Evolutionary conservation across 768 basidiomycete genomes (phyloP).

Genomic region (Rickenella mellea): DNA sequence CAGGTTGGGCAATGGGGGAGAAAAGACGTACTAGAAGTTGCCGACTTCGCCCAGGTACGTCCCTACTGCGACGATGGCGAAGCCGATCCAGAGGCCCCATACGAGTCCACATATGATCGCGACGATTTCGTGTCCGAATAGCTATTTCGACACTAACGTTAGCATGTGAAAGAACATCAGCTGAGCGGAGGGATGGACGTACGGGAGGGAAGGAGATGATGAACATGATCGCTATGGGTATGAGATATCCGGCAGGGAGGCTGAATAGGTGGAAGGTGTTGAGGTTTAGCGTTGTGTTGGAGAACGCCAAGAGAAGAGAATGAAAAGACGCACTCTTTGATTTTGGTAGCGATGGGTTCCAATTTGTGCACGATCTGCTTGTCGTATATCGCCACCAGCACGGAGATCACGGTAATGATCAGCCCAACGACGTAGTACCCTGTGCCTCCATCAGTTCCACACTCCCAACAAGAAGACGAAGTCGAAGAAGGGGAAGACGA

Average conservation of each 20-base stretch:
- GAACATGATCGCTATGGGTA: slow-evolving; percentile 75
- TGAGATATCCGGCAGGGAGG: slow-evolving; percentile 53
- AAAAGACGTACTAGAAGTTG: slow-evolving; percentile 64
- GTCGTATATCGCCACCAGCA: slow-evolving; percentile 54
- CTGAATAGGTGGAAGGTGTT: slow-evolving; percentile 19
- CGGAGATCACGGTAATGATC: slow-evolving; percentile 37
- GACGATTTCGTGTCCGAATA: slow-evolving; percentile 90
- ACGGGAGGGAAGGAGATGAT: slow-evolving; percentile 83
- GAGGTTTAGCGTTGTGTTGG: background rate
- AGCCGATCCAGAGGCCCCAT: slow-evolving; percentile 83
- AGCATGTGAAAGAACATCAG: background rate
- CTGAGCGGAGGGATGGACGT: slow-evolving; percentile 11
- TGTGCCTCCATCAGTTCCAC: slow-evolving; percentile 3
- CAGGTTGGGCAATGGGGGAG: background rate
- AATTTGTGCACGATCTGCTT: slow-evolving; percentile 65
- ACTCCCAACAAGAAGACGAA: background rate
- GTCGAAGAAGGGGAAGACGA: background rate
- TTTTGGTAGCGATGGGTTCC: slow-evolving; percentile 53
- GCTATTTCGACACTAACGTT: slow-evolving; percentile 24
- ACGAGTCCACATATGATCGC: slow-evolving; percentile 83
- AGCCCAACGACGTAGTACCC: slow-evolving; percentile 28
- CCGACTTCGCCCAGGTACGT: slow-evolving; percentile 82
- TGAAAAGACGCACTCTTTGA: slow-evolving; percentile 41
- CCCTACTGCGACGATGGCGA: slow-evolving; percentile 76
- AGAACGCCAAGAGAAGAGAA: background rate